Evolutionary conservation across 768 basidiomycete genomes (phyloP), one percentile per base, ranked within the genome.

Genomic region (Lactarius deliciosus): DNA sequence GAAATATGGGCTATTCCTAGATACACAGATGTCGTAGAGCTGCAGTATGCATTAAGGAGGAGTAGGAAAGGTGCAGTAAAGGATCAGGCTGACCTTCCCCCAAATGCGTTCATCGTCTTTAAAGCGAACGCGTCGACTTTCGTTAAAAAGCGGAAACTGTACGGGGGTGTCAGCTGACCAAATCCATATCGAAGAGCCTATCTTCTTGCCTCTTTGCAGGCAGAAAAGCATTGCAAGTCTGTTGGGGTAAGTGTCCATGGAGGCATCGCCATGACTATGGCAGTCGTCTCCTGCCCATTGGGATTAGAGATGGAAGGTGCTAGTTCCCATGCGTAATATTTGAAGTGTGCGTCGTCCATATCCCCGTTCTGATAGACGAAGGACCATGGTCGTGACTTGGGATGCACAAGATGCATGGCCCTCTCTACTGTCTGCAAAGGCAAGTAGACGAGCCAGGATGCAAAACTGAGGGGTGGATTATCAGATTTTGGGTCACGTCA

Each of bases 11-110:
- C 69, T 38, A 16, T 71, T 60, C n/a, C 63, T 66, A 20, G 63
- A 61, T 54, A 60, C 55, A 45, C 73, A 74, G 18, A 67, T 58
- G 56, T 73, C 73, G 54, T 68, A 68, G 30, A 72, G 55, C 70
- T 72, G 55, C n/a, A 2, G 25, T 8, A 43, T 18, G 7, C 60
- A 30, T 45, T 67, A 43, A 56, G 61, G 13, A 32, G 30, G 11
- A 63, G 9, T 15, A 13, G 54, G 54, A n/a, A 5, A 16, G 25
- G 40, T 11, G 54, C 30, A 30, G 20, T 2, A 60, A 36, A 3
- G 8, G 22, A 36, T 40, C 8, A 36, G 38, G 34, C 60, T 62
- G 41, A 64, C 69, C 69, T 70, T 68, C 58, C 61, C 69, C 69
- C 69, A 70, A 40, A 66, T 41, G 15, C 68, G 68, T 15, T 70